Conservation (phyloP, 352 stramenopile species). For the Pythium guiyangense region DNA sequence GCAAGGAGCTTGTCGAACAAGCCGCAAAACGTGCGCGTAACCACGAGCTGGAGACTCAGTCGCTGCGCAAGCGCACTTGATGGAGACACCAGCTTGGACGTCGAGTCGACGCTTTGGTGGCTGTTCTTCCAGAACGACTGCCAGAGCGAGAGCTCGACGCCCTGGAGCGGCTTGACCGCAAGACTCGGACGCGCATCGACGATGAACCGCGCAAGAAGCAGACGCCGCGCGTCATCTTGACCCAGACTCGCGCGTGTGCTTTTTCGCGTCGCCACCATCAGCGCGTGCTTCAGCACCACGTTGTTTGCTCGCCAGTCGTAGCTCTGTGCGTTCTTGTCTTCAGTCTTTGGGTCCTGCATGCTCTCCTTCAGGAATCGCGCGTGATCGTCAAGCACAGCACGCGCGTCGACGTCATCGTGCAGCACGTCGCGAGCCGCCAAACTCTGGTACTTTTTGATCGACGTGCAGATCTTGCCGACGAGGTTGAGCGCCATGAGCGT, state of each 20-base stretch:
- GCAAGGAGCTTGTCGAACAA: conserved; percentile 65
- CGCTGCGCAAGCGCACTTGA: conserved; percentile 38
- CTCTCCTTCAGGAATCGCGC: conserved; percentile 21
- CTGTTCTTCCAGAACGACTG: conserved; percentile 38
- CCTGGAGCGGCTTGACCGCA: not conserved
- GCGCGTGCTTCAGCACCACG: conserved; percentile 56
- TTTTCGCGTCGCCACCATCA: conserved; percentile 46
- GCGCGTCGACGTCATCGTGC: conserved; percentile 38
- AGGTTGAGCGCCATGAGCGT: conserved; percentile 63
- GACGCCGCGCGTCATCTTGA: conserved; percentile 37
- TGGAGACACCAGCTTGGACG: conserved; percentile 40
- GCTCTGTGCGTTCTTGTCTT: conserved; percentile 1
- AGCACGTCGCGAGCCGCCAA: conserved; percentile 23
- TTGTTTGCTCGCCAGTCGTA: not conserved
- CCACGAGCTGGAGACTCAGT: conserved; percentile 38
- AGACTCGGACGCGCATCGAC: conserved; percentile 15
- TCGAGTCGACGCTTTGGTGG: conserved; percentile 24
- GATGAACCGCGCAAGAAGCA: conserved; percentile 63
- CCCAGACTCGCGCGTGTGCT: conserved; percentile 18
- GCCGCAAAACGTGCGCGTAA: conserved; percentile 59
- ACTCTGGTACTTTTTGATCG: conserved; percentile 61
- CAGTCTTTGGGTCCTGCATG: conserved; percentile 11
- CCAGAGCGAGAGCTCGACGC: conserved; percentile 36
- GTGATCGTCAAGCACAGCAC: conserved; percentile 53
- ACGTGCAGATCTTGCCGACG: conserved; percentile 72